phyloP scores from a whole-genome alignment of 495 filamentous ascomycete genomes.

The Lophium mytilinum region DNA sequence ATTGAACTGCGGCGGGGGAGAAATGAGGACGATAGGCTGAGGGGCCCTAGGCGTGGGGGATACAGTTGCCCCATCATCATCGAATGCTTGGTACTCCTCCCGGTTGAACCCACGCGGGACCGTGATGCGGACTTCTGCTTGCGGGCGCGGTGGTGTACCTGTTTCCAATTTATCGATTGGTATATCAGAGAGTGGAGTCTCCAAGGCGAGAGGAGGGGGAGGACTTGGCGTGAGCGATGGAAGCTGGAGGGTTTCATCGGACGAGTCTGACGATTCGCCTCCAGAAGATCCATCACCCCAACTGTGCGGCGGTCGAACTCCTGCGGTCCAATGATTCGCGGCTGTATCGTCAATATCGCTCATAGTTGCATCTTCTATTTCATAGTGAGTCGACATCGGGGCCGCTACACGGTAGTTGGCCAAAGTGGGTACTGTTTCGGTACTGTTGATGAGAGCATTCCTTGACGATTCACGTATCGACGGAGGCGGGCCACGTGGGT shows the following conservation, averaged over 20 bases:
- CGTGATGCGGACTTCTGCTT: no score
- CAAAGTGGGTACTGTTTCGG: slow-evolving; percentile 21
- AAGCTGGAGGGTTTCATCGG: slow-evolving; percentile 8
- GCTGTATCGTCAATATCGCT: slow-evolving; percentile 8
- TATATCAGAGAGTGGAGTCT: slow-evolving; percentile 6
- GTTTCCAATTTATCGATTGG: slow-evolving; percentile 3
- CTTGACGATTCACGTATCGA: slow-evolving; percentile 21
- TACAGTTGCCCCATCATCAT: no score
- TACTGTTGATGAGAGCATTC: slow-evolving; percentile 33
- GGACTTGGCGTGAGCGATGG: slow-evolving; percentile 21
- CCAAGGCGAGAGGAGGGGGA: slow-evolving; percentile 6
- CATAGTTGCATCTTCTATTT: slow-evolving; percentile 15
- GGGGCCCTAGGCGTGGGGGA: no score
- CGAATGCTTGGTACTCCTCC: no score
- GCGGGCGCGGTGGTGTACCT: no score
- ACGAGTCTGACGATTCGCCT: not conserved
- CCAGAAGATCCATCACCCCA: slow-evolving; percentile 31
- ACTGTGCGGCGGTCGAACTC: not conserved
- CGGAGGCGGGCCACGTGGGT: slow-evolving; percentile 25
- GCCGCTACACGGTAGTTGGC: not conserved
- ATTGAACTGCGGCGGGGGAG: no score
- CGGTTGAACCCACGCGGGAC: no score
- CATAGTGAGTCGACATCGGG: not conserved
- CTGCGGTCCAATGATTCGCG: not conserved
- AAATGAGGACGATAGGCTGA: no score